Evolutionary conservation across 2,329 filamentous ascomycete species (phyloP).

Genomic region (Xylaria polymorpha): DNA sequence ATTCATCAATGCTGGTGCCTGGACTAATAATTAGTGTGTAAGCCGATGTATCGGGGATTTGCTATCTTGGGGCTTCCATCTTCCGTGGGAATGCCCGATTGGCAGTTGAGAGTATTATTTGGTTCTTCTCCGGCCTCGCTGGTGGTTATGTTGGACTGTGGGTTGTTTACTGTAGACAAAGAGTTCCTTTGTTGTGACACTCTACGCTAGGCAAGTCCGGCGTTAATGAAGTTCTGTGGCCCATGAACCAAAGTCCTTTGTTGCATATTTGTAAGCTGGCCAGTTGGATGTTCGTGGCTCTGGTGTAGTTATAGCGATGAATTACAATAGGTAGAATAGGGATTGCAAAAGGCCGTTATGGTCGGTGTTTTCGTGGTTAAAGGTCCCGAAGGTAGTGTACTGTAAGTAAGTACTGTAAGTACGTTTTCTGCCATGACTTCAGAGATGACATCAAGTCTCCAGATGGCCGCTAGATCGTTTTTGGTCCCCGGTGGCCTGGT

Average conservation of each 20-base stretch:
- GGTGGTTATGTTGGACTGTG: conserved; percentile 8
- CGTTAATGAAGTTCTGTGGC: background rate
- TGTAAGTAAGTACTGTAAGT: no score
- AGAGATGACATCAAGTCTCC: conserved; percentile 32
- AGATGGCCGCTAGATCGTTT: conserved; percentile 22
- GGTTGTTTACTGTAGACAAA: background rate
- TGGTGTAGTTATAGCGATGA: background rate
- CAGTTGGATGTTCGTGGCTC: background rate
- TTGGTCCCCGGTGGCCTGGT: conserved; percentile 7
- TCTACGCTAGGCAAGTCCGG: background rate
- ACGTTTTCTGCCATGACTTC: conserved; percentile 10
- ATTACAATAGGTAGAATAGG: background rate
- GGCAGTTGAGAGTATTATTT: background rate
- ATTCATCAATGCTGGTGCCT: conserved; percentile 19
- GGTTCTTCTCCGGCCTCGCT: background rate
- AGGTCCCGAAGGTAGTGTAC: background rate
- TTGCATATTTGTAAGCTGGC: conserved; percentile 14
- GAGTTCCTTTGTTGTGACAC: background rate
- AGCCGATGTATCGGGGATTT: conserved; percentile 6
- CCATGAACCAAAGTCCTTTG: background rate
- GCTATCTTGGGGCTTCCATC: conserved; percentile 1
- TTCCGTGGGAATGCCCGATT: background rate
- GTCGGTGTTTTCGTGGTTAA: conserved; percentile 9
- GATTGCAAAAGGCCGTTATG: conserved; percentile 29
- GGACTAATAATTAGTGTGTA: background rate